Base-by-base conservation (phyloP, 495 filamentous ascomycete species). In the Penicillium cosmopolitanum region DNA sequence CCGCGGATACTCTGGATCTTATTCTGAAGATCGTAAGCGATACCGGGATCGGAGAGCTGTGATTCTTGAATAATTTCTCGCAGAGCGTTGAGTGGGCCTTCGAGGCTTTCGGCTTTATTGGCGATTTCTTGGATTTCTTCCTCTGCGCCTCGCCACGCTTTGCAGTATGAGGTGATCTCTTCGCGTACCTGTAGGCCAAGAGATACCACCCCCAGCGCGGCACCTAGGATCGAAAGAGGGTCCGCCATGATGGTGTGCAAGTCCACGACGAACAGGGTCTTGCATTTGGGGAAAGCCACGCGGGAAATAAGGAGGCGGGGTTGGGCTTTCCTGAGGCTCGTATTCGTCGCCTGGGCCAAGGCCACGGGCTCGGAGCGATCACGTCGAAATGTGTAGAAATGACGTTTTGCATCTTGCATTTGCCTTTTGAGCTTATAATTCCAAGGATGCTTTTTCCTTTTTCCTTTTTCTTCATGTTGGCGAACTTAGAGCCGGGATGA, bases 161-260 rank as follows among this genome's bases (percentile, higher is more conserved):
- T 36, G 36, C 48, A 58, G 18, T 58, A 58, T 18, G 56, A 51
- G 10, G 50, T 48, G n/a, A 58, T 58, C 23, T 58, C 36, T 9
- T 31, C 48, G 5, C 56, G 48, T 9, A 58, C 35, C 18, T 58
- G 56, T 4, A 58, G 36, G 10, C 34, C 56, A 7, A 58, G 31
- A 4, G 56, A 58, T 5, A 52, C 16, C 3, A 58, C 56, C 2
- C 36, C 50, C 23, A 58, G 36, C 7, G 36, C 56, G 8, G 56
- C 38, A n/a, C 48, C 48, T 15, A 47, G 18, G 2, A 52, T 23
- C 8, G 56, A 58, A 18, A 52, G 18, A 18, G 56, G 48, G 23
- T 58, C 56, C 11, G 56, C 35, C 56, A 58, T 58, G 3, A 9
- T 25, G 16, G 5, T 36, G 8, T 36, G 9, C 36, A 38, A 38